Percentiles rank a stretch among this genome's conserved stretches.
These are phyloP conservation scores for Colletotrichum nymphaeae DNA, from an alignment of 2,329 filamentous ascomycete genomes.

Conservation along the genomic window DNA sequence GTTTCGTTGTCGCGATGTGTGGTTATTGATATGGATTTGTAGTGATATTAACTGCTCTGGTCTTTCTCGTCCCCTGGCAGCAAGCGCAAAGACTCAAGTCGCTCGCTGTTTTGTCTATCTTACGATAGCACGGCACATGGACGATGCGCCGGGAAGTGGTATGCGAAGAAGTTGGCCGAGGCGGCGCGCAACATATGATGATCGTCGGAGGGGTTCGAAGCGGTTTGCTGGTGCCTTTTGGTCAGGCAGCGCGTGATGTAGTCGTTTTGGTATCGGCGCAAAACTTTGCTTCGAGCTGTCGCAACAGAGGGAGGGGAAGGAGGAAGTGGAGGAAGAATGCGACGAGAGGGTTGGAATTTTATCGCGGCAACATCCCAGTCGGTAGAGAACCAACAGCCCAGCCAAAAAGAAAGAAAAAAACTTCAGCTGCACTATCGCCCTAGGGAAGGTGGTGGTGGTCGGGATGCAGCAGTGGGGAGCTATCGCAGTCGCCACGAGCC, in stretches of 20 bases:
- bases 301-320: not conserved
- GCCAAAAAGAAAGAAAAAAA: constrained; percentile 5
- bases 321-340: not conserved
- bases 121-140: constrained; percentile 54
- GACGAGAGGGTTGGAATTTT: not conserved
- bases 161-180: constrained; percentile 31
- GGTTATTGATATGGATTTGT: constrained; percentile 5
- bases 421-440: constrained; percentile 19
- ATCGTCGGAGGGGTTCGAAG: not conserved
- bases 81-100: constrained; percentile 78
- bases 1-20: not conserved
- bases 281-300: constrained; percentile 7
- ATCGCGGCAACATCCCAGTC: constrained; percentile 24
- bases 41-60: constrained; percentile 45
- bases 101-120: constrained; percentile 63
- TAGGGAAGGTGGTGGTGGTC: constrained; percentile 10
- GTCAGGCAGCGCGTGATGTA: constrained; percentile 8
- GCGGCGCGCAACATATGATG: constrained; percentile 29
- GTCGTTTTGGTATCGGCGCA: not conserved
- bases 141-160: constrained; percentile 48
- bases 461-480: constrained; percentile 20
- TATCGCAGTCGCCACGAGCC: constrained; percentile 25
- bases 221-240: not conserved
- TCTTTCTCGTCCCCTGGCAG: constrained; percentile 69
- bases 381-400: not conserved